Evolutionary conservation across 2,329 filamentous ascomycete genomes (phyloP).

Genomic region (Ambrosiella xylebori): DNA sequence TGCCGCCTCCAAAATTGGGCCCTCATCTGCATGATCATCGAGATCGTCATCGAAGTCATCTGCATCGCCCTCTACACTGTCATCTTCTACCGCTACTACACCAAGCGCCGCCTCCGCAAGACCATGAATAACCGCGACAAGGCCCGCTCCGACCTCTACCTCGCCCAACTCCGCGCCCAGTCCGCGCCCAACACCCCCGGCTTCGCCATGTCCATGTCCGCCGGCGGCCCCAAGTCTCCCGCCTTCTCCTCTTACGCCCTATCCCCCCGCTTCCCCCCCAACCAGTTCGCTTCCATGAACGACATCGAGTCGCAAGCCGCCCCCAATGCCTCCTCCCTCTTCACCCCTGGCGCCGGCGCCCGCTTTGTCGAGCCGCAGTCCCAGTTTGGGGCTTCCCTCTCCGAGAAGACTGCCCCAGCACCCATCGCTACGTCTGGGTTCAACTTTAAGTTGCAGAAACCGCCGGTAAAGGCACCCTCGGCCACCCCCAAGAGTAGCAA

Average conservation of each 20-base stretch:
- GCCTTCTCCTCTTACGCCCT: slow-evolving; percentile 31
- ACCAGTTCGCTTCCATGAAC: slow-evolving; percentile 33
- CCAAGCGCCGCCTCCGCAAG: slow-evolving; percentile 86
- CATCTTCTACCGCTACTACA: slow-evolving; percentile 95
- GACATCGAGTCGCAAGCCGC: slow-evolving; percentile 23
- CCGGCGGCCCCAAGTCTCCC: slow-evolving; percentile 23
- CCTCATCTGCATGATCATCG: slow-evolving; percentile 91
- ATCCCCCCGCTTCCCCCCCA: slow-evolving; percentile 44
- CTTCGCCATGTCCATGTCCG: slow-evolving; percentile 30
- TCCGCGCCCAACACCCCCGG: slow-evolving; percentile 91
- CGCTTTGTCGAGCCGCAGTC: slow-evolving; percentile 46
- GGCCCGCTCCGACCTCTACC: slow-evolving; percentile 86
- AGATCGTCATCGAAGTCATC: slow-evolving; percentile 81
- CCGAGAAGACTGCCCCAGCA: slow-evolving; percentile 27
- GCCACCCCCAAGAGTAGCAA: slow-evolving; percentile 50
- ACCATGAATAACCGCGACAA: slow-evolving; percentile 92
- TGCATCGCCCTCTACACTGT: slow-evolving; percentile 85
- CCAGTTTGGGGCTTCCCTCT: slow-evolving; percentile 33
- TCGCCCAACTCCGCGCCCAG: slow-evolving; percentile 67
- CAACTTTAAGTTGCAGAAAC: slow-evolving; percentile 66
- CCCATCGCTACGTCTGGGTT: neutral
- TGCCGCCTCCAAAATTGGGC: slow-evolving; percentile 93
- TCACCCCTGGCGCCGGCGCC: slow-evolving; percentile 25
- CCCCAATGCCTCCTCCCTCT: slow-evolving; percentile 24
- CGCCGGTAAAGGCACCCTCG: slow-evolving; percentile 59